These are phyloP conservation scores for Hirschfeldia incana DNA, from an alignment of 345 rosid genomes.

Conservation along the genomic window DNA sequence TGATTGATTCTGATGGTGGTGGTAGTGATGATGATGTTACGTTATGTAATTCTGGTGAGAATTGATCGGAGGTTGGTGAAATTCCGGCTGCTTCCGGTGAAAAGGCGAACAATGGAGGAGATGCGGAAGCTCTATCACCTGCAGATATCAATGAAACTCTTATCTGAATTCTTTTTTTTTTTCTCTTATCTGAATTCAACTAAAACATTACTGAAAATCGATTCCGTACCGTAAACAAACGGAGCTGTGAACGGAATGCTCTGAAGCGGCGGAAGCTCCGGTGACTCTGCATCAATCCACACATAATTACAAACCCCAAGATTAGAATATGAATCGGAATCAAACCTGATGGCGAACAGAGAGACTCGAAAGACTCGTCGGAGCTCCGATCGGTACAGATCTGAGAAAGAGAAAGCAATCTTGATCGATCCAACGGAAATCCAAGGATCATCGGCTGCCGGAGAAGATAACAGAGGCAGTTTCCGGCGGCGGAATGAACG, in stretches of 20 bases:
- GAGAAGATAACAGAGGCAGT: constrained; percentile 73
- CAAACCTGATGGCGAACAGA: constrained; percentile 50
- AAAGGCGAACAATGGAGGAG: constrained; percentile 21
- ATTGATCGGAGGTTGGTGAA: constrained; percentile 28
- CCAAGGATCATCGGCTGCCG: constrained; percentile 67
- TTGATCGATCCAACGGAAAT: constrained; percentile 66
- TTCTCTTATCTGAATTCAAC: constrained; percentile 13
- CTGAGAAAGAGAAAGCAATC: constrained; percentile 55
- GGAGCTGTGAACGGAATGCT: constrained; percentile 41
- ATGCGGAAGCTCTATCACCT: constrained; percentile 32
- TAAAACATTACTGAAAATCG: background rate
- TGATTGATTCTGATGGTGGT: constrained; percentile 13
- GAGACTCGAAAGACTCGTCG: constrained; percentile 42
- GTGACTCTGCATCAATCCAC: constrained; percentile 35
- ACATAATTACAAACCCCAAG: constrained; percentile 8
- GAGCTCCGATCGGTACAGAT: constrained; percentile 39
- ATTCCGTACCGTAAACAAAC: constrained; percentile 35
- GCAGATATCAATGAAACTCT: constrained; percentile 26
- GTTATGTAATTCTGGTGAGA: constrained; percentile 23
- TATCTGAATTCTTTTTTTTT: constrained; percentile 6
- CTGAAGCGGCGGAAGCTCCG: constrained; percentile 52
- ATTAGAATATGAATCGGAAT: background rate
- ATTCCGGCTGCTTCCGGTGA: constrained; percentile 21
- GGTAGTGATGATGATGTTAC: background rate
- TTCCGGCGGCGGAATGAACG: constrained; percentile 41